phyloP scores from a whole-genome alignment of 2,329 filamentous ascomycete species.

The Blumeria hordei region DNA sequence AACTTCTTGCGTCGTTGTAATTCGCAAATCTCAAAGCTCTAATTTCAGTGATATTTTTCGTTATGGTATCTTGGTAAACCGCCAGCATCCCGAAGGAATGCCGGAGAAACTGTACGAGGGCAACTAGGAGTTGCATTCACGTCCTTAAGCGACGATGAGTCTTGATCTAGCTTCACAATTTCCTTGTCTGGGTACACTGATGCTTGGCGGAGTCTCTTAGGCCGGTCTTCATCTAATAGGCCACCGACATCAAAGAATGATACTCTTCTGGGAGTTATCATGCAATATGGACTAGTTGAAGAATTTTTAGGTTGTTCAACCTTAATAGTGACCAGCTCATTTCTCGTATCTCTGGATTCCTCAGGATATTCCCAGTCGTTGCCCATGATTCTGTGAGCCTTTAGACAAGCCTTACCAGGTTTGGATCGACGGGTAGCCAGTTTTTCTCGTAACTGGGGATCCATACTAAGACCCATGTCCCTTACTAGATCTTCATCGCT shows the following conservation, averaged over 20 bases:
- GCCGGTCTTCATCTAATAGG: slow-evolving; percentile 31
- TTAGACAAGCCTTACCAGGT: too few species aligned
- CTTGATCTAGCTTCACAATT: slow-evolving; percentile 6
- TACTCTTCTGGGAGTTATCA: slow-evolving; percentile 29
- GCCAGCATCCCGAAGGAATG: too few species aligned
- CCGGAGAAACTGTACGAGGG: too few species aligned
- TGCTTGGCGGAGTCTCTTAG: slow-evolving; percentile 8
- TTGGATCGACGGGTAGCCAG: too few species aligned
- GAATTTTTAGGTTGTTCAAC: slow-evolving; percentile 6
- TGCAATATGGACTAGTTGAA: slow-evolving; percentile 10
- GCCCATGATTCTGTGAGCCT: too few species aligned
- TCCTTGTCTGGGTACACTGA: slow-evolving; percentile 11
- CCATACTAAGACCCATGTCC: slow-evolving; percentile 47
- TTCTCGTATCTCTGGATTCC: too few species aligned
- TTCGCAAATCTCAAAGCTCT: too few species aligned
- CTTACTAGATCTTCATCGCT: slow-evolving; percentile 80
- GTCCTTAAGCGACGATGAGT: slow-evolving; percentile 2
- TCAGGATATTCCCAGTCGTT: too few species aligned
- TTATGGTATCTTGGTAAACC: too few species aligned
- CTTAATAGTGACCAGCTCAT: slow-evolving; percentile 18
- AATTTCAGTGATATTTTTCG: too few species aligned
- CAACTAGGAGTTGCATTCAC: too few species aligned
- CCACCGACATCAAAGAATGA: slow-evolving; percentile 76
- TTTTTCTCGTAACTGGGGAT: slow-evolving; percentile 17
- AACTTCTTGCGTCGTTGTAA: too few species aligned